Evolutionary conservation across 2,329 filamentous ascomycete species (phyloP).

Genomic region (Verticillium tricorpus): DNA sequence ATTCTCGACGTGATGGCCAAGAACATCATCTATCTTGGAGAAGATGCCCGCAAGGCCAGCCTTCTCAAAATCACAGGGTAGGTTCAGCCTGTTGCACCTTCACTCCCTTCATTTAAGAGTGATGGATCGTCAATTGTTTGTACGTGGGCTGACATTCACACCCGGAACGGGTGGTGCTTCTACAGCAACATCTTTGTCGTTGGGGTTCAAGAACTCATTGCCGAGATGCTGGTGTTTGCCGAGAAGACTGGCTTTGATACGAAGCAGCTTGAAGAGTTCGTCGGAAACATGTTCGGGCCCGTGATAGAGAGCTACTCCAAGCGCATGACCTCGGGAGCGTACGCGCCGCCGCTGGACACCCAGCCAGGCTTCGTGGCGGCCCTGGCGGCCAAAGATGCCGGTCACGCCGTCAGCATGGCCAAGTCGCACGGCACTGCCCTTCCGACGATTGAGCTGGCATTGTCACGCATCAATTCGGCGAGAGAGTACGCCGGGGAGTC

Average conservation of each 20-base stretch:
- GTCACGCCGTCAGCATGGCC: constrained; percentile 8
- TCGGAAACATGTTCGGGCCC: constrained; percentile 22
- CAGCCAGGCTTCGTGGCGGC: constrained; percentile 7
- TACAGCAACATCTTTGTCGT: constrained; percentile 28
- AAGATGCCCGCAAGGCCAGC: constrained; percentile 32
- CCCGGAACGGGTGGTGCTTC: not conserved
- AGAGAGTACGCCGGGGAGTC: constrained; percentile 7
- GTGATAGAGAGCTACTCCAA: constrained; percentile 21
- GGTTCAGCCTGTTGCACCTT: constrained; percentile 3
- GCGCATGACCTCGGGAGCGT: constrained; percentile 21
- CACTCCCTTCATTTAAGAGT: no score
- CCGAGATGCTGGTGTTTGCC: constrained; percentile 24
- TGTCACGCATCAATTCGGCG: constrained; percentile 6
- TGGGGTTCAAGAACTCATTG: constrained; percentile 19
- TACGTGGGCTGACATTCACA: no score
- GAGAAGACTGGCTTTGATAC: constrained; percentile 22
- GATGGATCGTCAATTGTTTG: no score
- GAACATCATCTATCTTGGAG: constrained; percentile 34
- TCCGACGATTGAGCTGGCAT: constrained; percentile 7
- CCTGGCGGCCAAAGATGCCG: constrained; percentile 8
- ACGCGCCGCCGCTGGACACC: constrained; percentile 16
- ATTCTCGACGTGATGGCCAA: constrained; percentile 34
- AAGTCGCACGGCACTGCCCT: constrained; percentile 5
- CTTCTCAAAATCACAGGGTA: constrained; percentile 36
- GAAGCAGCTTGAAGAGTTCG: constrained; percentile 19